Percentiles rank a stretch among this genome's conserved stretches.
phyloP scores from a whole-genome alignment of 257 asterid species.

The Lycium ferocissimum region DNA sequence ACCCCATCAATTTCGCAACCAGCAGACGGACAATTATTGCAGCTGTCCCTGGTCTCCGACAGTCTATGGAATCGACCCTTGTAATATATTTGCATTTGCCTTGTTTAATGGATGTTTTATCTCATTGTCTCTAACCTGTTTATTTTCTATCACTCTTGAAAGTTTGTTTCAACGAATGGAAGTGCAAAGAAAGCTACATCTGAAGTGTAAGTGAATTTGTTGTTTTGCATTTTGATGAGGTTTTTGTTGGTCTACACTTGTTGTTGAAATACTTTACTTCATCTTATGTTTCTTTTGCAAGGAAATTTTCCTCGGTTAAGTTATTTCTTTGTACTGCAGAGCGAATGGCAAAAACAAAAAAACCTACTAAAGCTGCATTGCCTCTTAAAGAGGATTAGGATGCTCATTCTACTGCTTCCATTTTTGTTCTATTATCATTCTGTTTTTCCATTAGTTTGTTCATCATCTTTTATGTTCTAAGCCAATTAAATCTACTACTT shows the following conservation, averaged over 20 bases:
- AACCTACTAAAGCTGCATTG: constrained; percentile 39
- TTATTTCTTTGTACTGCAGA: constrained; percentile 45
- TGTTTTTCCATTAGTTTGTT: constrained; percentile 24
- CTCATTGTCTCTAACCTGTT: background rate
- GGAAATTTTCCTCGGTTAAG: constrained; percentile 6
- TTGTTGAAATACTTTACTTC: background rate
- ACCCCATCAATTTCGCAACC: too few relatives aligned
- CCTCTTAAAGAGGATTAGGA: constrained; percentile 65
- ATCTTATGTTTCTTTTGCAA: background rate
- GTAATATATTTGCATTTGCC: background rate
- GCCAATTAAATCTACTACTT: background rate
- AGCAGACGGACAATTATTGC: constrained; percentile 50
- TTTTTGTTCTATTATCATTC: constrained; percentile 2
- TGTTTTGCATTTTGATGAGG: background rate
- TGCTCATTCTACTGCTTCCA: constrained; percentile 69
- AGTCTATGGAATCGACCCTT: constrained; percentile 47
- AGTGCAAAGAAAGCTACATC: constrained; percentile 35
- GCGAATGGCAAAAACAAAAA: constrained; percentile 45
- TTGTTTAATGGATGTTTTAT: background rate
- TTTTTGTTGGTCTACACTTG: background rate
- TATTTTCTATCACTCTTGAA: constrained; percentile 47
- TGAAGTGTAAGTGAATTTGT: constrained; percentile 53
- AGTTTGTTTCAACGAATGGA: constrained; percentile 50
- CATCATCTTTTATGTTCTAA: constrained; percentile 23
- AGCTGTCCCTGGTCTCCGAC: constrained; percentile 45